phyloP scores from a whole-genome alignment of 2,329 filamentous ascomycete genomes.

The Tolypocladium guangdongense region DNA sequence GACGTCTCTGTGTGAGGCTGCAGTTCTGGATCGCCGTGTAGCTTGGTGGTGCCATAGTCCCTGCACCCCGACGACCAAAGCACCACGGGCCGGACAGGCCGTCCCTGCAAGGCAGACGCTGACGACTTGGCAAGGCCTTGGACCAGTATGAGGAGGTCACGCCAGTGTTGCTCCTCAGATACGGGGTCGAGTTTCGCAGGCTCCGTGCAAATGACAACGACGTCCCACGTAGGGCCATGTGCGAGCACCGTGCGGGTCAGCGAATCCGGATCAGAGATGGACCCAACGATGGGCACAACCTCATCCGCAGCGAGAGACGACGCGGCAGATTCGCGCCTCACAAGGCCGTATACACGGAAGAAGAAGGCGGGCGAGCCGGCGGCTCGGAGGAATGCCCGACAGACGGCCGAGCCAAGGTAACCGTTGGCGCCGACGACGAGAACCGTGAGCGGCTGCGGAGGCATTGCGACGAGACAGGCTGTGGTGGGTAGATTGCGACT shows the following conservation, averaged over 20 bases:
- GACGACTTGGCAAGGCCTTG: background rate
- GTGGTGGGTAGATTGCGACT: background rate
- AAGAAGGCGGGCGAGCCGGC: background rate
- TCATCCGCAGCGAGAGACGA: background rate
- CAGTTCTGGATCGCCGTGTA: background rate
- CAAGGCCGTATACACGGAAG: background rate
- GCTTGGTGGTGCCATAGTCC: background rate
- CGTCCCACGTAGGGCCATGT: background rate
- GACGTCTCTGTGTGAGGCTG: background rate
- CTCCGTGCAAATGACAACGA: background rate
- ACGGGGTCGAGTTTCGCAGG: background rate
- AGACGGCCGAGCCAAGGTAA: background rate
- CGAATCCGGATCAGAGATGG: background rate
- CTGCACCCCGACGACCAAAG: background rate
- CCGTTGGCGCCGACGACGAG: background rate
- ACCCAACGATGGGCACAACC: background rate
- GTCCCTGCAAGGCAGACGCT: background rate
- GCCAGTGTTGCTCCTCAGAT: background rate
- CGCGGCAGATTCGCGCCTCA: background rate
- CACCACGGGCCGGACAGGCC: background rate
- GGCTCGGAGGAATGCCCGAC: background rate
- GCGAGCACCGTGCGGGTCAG: background rate
- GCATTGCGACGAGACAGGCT: background rate
- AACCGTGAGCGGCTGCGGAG: background rate
- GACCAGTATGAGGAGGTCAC: background rate